Evolutionary conservation across 2,329 filamentous ascomycete genomes (phyloP), one percentile per base, ranked within the genome.

Genomic region (Xenoacremonium recifei): DNA sequence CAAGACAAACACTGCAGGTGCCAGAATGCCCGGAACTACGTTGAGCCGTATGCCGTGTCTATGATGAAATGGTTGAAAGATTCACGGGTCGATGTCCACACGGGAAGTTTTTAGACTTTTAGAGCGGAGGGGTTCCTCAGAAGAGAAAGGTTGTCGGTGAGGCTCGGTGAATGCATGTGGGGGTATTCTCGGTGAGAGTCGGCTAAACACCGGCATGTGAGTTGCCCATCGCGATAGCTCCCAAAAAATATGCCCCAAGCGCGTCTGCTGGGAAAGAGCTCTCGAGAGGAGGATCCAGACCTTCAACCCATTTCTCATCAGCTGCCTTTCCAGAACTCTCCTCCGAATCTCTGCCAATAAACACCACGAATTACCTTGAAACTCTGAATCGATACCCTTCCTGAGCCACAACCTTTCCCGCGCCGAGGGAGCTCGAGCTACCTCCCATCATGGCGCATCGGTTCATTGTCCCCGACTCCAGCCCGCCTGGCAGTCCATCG

Each of bases 401-500:
- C 17, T 31, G 29, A 15, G 42, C 45, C 40, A 37, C 34, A 30
- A 32, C 37, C 15, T 25, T 31, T 35, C 44, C 36, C 41, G 53
- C 41, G 43, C 31, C 31, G 37, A 30, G 27, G 44, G 45, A 53
- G 51, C 52, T 50, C 41, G 49, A 39, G 31, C 23, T 42, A 45
- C 39, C 35, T 44, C 39, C 17, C 55, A 59, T 47, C 51, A 72
- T 72, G 69, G 63, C 69, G 17, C 54, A 61, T 49, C 60, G 63
- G 47, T 72, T 72, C 59, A 54, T 65, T 41, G 67, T 73, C 35
- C 63, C 68, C 45, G 67, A 71, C 53, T 66, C 69, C 31, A 71
- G 65, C 54, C 71, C 66, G 35, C 65, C 65, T 42, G 52, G 59
- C 31, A 70, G 62, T 48, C 68, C 68, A 21, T 65, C 66, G 39